Evolutionary conservation across 2,329 filamentous ascomycete genomes (phyloP), one percentile per base, ranked within the genome.

Genomic region (Hirsutella thompsonii): DNA sequence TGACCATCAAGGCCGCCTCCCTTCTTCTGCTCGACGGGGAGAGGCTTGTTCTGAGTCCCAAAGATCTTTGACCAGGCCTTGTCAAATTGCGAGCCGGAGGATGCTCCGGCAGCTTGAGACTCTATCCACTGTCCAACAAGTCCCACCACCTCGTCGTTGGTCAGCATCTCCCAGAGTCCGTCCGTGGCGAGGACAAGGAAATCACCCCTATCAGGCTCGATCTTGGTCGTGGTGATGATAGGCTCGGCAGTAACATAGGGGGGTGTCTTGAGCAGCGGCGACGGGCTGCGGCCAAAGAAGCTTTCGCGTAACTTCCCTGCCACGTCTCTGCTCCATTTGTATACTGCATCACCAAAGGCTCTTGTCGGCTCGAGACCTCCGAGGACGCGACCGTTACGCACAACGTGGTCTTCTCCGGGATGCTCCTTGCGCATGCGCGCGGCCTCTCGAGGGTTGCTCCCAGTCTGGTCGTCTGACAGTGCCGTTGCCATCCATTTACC

Each of bases 81-180:
- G 52, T 81, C 74, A 41, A 92, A 67, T 70, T 85, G 87, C 2
- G 81, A 80, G 44, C 61, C 67, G 36, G 67, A 64, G 4, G 61
- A 58, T 3, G 61, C 57, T 38, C 58, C 63, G 43, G 55, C 59
- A 29, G 67, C 66, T 57, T 95, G 83, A 19, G 76, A 78, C 59
- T 98, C 92, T 37, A 98, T 78, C 92, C 92, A 98, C 60, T 94
- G 87, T 14, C 90, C 93, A 4, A 98, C 92, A 2, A 98, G 76
- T 1, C 92, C 92, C 39, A 98, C 84, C 1, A 95, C 92, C 66
- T 98, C 92, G 57, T 98, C 92, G 54, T 96, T 98, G 37, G 87
- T 95, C 46, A 98, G 72, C 92, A 96, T 96, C 64, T 98, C 92
- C 92, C 92, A 98, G 1, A 98, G 72, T 4, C 92, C 92, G 57